Evolutionary conservation across 108 stramenopile genomes (phyloP), one percentile per base, ranked within the genome.

Genomic region (Cyclotella baltica): DNA sequence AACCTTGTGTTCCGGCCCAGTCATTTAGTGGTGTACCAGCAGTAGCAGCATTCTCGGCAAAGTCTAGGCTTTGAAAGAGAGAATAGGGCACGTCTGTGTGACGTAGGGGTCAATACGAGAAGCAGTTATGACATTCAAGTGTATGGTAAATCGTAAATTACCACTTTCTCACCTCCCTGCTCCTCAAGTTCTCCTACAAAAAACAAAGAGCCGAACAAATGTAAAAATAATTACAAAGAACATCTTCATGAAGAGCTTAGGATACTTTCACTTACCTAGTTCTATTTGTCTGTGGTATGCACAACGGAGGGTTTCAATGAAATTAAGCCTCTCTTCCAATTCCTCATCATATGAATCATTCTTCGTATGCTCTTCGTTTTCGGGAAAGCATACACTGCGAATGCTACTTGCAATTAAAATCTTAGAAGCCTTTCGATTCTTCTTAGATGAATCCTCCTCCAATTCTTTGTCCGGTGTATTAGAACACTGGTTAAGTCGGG

Each of bases 271-370:
- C 43, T 88, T 79, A 22, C 90, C 91, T 25, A 75, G 30, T 20
- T 77, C 58, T n/a, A 92, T 71, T 55, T 86, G 83, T 0, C 65
- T 40, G 25, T 83, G 76, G 51, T 92, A 92, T 29, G 79, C 75
- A 10, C 75, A 67, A 38, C 67, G 76, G 62, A 90, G 55, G 16
- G 88, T 83, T 18, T 74, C 51, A 25, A 74, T 64, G 50, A 68
- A 68, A 23, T 33, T 68, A 3, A 33, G 47, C 18, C 67, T 22
- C 31, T 68, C 51, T 68, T 51, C 67, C 23, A 28, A 18, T 34
- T 19, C 50, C n/a, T 33, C 67, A 34, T 68, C 47, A 25, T 31
- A 36, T 20, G 9, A 16, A 46, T 8, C 8, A 9, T 38, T 3
- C 19, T 6, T 19, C 6, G 38, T 31, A 28, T 30, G 67, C 0